phyloP scores from a whole-genome alignment of 78 protist species.

The Dictyostelium purpureum region DNA sequence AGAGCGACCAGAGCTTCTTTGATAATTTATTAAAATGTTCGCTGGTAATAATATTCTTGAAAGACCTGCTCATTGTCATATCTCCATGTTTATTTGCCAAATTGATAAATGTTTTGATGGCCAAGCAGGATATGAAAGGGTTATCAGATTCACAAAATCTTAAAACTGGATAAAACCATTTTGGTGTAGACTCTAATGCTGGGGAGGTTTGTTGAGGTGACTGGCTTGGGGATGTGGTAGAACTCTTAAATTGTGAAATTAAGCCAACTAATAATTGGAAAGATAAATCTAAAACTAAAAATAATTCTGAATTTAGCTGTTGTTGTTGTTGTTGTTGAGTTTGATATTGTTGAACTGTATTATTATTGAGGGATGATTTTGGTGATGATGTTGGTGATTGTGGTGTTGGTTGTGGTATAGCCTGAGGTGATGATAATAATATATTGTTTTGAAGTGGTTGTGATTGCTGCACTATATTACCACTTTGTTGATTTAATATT shows the following conservation, averaged over 20 bases:
- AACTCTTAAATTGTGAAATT: constrained; percentile 15
- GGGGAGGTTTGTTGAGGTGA: constrained; percentile 22
- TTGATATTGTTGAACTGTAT: not conserved
- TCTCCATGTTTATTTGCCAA: constrained; percentile 39
- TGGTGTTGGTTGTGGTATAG: too few species aligned
- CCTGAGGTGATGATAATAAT: too few species aligned
- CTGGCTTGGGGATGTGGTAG: constrained; percentile 5
- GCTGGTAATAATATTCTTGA: constrained; percentile 12
- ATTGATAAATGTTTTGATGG: constrained; percentile 52
- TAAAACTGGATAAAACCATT: constrained; percentile 62
- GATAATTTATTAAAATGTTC: constrained; percentile 30
- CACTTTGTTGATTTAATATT: not conserved
- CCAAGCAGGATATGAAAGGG: constrained; percentile 54
- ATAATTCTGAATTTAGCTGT: constrained; percentile 13
- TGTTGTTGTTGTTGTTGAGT: not conserved
- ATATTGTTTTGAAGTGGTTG: too few species aligned
- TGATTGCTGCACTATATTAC: too few species aligned
- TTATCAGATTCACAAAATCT: constrained; percentile 47
- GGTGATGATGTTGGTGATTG: not conserved
- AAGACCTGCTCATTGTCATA: not conserved
- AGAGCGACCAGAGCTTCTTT: constrained; percentile 57
- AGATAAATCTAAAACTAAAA: constrained; percentile 47
- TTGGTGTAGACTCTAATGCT: constrained; percentile 33
- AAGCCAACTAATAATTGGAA: constrained; percentile 55
- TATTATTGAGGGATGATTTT: not conserved